These are phyloP conservation scores for Cordyceps cicadae DNA, from an alignment of 2,329 filamentous ascomycete species.

Conservation along the genomic window DNA sequence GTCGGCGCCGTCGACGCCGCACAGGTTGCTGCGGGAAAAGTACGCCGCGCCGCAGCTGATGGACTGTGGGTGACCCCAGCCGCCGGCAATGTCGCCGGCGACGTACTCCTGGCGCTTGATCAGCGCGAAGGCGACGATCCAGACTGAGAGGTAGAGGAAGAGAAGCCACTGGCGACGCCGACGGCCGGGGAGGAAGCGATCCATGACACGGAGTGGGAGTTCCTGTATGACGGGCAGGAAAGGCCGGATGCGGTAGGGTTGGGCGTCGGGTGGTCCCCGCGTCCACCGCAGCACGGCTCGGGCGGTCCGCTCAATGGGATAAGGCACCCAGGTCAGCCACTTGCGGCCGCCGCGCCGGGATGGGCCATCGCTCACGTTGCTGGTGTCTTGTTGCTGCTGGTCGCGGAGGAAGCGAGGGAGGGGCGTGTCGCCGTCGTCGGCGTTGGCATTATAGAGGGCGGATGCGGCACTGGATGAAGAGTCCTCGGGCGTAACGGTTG, in stretches of 20 bases:
- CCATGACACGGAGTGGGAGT: slow-evolving; percentile 54
- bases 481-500: slow-evolving; percentile 4
- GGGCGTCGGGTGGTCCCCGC: slow-evolving; percentile 46
- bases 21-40: slow-evolving; percentile 63
- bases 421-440: slow-evolving; percentile 24
- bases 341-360: slow-evolving; percentile 28
- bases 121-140: slow-evolving; percentile 61
- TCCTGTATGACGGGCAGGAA: slow-evolving; percentile 60
- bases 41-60: slow-evolving; percentile 62
- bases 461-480: slow-evolving; percentile 13
- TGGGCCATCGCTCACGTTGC: background rate
- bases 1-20: slow-evolving; percentile 64
- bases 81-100: slow-evolving; percentile 54
- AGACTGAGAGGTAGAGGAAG: slow-evolving; percentile 52
- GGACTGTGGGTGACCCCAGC: slow-evolving; percentile 56
- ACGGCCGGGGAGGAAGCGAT: slow-evolving; percentile 51
- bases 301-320: slow-evolving; percentile 40
- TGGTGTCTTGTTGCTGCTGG: slow-evolving; percentile 13
- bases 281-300: slow-evolving; percentile 41
- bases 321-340: slow-evolving; percentile 51
- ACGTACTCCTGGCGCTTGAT: slow-evolving; percentile 56
- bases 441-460: slow-evolving; percentile 8
- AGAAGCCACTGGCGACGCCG: slow-evolving; percentile 53
- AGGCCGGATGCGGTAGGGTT: slow-evolving; percentile 41
- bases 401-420: slow-evolving; percentile 56